These are phyloP conservation scores for Nakazawaea ambrosiae DNA, from an alignment of 805 yeast genomes.

Conservation along the genomic window DNA sequence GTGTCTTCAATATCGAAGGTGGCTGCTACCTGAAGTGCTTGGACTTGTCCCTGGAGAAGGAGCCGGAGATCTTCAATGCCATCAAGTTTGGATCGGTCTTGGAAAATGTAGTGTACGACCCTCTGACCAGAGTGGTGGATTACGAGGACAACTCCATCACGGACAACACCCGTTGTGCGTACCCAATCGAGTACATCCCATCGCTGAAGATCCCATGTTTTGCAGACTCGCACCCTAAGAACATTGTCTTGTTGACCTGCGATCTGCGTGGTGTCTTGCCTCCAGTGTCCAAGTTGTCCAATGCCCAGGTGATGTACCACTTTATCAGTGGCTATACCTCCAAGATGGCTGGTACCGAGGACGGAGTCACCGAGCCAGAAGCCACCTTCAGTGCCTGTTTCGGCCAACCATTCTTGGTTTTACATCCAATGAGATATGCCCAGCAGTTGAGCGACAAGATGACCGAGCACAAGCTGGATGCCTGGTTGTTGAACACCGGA, in stretches of 20 bases:
- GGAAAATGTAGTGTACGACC: conserved; percentile 89
- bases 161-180: conserved; percentile 97
- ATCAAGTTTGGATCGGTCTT: conserved; percentile 90
- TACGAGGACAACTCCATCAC: conserved; percentile 77
- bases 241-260: conserved; percentile 88
- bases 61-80: conserved; percentile 96
- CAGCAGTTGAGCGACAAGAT: conserved; percentile 93
- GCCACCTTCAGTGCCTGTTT: conserved; percentile 98
- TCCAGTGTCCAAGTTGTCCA: conserved; percentile 88
- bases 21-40: conserved; percentile 99
- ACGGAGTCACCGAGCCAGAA: conserved; percentile 97
- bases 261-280: conserved; percentile 98
- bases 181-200: conserved; percentile 95
- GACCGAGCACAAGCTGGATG: conserved; percentile 78
- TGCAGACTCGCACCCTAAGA: conserved; percentile 86
- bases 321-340: conserved; percentile 98
- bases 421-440: conserved; percentile 98
- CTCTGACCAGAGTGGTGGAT: conserved; percentile 73
- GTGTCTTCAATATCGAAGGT: conserved; percentile 99
- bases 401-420: conserved; percentile 97
- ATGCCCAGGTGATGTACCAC: conserved; percentile 98
- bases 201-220: conserved; percentile 93
- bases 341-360: conserved; percentile 99
- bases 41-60: conserved; percentile 83
- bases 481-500: conserved; percentile 97